These are phyloP conservation scores for Pichia sp. DNA, from an alignment of 1,139 yeast species.

Conservation along the genomic window DNA sequence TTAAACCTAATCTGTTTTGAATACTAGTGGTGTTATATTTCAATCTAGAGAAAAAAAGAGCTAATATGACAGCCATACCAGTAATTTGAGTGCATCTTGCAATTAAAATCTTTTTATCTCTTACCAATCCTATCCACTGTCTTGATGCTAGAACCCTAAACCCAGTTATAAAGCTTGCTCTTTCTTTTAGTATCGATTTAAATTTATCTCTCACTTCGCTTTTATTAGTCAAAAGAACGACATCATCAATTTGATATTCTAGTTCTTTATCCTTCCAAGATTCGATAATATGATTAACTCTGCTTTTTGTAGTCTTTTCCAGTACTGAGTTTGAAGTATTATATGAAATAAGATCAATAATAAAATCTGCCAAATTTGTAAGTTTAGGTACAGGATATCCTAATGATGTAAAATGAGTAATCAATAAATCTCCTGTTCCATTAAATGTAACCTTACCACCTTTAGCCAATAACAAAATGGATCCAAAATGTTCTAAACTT, in stretches of 20 bases:
- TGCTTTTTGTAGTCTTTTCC: slow-evolving; percentile 38
- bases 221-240: slow-evolving; percentile 8
- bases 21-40: slow-evolving; percentile 53
- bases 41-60: slow-evolving; percentile 68
- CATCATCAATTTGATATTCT: not conserved
- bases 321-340: slow-evolving; percentile 35
- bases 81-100: slow-evolving; percentile 65
- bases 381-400: slow-evolving; percentile 53
- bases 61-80: slow-evolving; percentile 58
- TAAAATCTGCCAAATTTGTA: slow-evolving; percentile 66
- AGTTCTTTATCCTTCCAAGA: slow-evolving; percentile 31
- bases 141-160: slow-evolving; percentile 38
- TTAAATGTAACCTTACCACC: slow-evolving; percentile 70
- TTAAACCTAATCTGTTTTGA: slow-evolving; percentile 61
- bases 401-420: slow-evolving; percentile 39
- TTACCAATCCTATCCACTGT: slow-evolving; percentile 45
- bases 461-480: slow-evolving; percentile 58
- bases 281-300: slow-evolving; percentile 35
- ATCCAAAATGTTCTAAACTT: slow-evolving; percentile 57
- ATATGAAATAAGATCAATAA: slow-evolving; percentile 65
- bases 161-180: slow-evolving; percentile 34
- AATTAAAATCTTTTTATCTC: slow-evolving; percentile 57
- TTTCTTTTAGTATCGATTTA: slow-evolving; percentile 24
- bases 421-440: slow-evolving; percentile 44
- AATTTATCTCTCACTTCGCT: slow-evolving; percentile 19